Evolutionary conservation across 352 stramenopile species (phyloP).

Genomic region (Globisporangium middletonii): DNA sequence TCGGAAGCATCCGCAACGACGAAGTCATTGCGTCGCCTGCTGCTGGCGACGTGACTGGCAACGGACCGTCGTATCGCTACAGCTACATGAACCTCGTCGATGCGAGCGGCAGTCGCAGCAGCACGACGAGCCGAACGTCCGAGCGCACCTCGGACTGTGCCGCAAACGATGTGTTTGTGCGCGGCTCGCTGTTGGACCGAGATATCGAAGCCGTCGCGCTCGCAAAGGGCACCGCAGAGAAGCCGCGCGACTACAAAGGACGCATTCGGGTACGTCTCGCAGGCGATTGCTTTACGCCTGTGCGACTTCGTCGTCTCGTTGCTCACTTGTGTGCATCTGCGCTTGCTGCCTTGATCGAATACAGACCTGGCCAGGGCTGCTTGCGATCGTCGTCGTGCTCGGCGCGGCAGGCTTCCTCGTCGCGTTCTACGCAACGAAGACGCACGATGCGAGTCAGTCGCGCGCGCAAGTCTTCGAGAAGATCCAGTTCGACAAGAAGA

Average conservation of each 20-base stretch:
- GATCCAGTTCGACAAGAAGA: slow-evolving; percentile 11
- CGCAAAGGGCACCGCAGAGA: slow-evolving; percentile 4
- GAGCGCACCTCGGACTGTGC: neutral
- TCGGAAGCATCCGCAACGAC: neutral
- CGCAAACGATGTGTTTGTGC: slow-evolving; percentile 14
- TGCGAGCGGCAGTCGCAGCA: slow-evolving; percentile 3
- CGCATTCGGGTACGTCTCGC: slow-evolving; percentile 15
- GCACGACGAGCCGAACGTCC: slow-evolving; percentile 2
- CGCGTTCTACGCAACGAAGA: slow-evolving; percentile 20
- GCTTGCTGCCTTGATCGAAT: neutral
- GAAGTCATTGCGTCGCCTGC: neutral
- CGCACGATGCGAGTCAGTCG: slow-evolving; percentile 12
- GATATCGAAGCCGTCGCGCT: slow-evolving; percentile 14
- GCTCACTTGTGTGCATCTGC: neutral
- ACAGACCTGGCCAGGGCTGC: slow-evolving; percentile 27
- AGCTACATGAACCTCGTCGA: slow-evolving; percentile 12
- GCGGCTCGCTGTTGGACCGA: slow-evolving; percentile 16
- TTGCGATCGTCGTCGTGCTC: slow-evolving; percentile 26
- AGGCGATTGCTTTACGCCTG: neutral
- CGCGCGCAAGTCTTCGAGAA: slow-evolving; percentile 15
- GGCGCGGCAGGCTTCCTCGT: slow-evolving; percentile 24
- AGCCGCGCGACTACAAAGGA: slow-evolving; percentile 16
- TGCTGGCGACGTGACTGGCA: neutral
- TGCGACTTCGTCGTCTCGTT: neutral
- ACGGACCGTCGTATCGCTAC: slow-evolving; percentile 12